A percentile compares a stretch with the other conserved stretches of the same genome.
Evolutionary conservation across 371 early-diverging fungal genomes (phyloP).

Genomic region (Batrachochytrium dendrobatidis): DNA sequence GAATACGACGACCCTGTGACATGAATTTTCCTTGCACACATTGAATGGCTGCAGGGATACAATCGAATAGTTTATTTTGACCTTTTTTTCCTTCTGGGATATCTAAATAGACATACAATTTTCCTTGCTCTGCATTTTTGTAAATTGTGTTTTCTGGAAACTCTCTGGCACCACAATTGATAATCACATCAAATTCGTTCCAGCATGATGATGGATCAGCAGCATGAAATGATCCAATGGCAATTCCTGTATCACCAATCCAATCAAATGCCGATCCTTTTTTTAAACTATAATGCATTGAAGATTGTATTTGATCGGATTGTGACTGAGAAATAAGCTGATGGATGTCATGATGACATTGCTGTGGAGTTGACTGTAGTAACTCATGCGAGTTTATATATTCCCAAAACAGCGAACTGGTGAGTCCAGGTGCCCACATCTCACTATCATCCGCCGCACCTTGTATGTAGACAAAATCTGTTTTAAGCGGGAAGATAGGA

Average conservation of each 20-base stretch:
- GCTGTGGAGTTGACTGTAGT: neutral
- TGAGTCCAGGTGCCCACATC: conserved; percentile 63
- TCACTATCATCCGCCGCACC: conserved; percentile 87
- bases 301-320: neutral
- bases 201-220: conserved; percentile 50
- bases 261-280: conserved; percentile 38
- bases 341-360: neutral
- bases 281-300: too few species aligned
- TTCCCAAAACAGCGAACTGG: conserved; percentile 65
- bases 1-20: conserved; percentile 10
- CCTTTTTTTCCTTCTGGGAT: conserved; percentile 38
- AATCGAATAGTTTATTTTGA: conserved; percentile 16
- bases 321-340: conserved; percentile 31
- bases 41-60: conserved; percentile 11
- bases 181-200: conserved; percentile 50
- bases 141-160: conserved; percentile 18
- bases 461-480: conserved; percentile 72
- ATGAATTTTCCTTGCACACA: neutral
- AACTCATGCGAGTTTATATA: conserved; percentile 21
- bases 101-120: conserved; percentile 20
- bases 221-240: conserved; percentile 43
- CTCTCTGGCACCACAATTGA: conserved; percentile 56
- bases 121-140: neutral
- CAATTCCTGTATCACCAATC: conserved; percentile 49
- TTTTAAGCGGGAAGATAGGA: conserved; percentile 31